These are phyloP conservation scores for Eremochloa ophiuroides DNA, from an alignment of 176 grass and related monocot genomes.

Conservation along the genomic window DNA sequence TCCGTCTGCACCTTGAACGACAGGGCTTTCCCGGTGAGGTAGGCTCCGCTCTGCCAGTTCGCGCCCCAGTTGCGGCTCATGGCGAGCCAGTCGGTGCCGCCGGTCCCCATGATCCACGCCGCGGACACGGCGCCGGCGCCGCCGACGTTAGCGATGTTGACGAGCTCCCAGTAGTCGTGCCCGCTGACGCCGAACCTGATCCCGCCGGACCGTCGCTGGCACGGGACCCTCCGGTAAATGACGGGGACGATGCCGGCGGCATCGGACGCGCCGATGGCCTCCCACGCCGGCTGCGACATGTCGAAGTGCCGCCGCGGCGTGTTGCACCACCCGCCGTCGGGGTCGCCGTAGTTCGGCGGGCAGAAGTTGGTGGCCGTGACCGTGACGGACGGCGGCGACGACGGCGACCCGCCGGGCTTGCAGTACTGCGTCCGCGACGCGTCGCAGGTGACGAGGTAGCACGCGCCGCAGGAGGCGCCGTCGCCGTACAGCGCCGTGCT, in stretches of 20 bases:
- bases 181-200: slow-evolving; percentile 43
- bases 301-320: slow-evolving; percentile 40
- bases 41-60: slow-evolving; percentile 54
- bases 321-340: slow-evolving; percentile 45
- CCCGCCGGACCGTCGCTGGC: slow-evolving; percentile 21
- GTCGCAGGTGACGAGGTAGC: slow-evolving; percentile 36
- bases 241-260: slow-evolving; percentile 24
- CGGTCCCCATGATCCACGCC: slow-evolving; percentile 33
- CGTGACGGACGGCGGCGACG: slow-evolving; percentile 13
- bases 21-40: slow-evolving; percentile 41
- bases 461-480: slow-evolving; percentile 39
- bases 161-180: slow-evolving; percentile 48
- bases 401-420: slow-evolving; percentile 32
- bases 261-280: slow-evolving; percentile 34
- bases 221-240: slow-evolving; percentile 12
- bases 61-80: slow-evolving; percentile 65
- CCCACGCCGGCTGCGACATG: slow-evolving; percentile 53
- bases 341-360: slow-evolving; percentile 38
- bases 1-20: slow-evolving; percentile 55
- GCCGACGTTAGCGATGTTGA: slow-evolving; percentile 41
- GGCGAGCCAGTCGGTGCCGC: slow-evolving; percentile 24
- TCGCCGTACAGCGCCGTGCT: slow-evolving; percentile 51
- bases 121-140: slow-evolving; percentile 50
- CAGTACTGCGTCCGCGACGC: slow-evolving; percentile 12
- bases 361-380: slow-evolving; percentile 51